These are phyloP conservation scores for Sisymbrium altissimum DNA, from an alignment of 345 rosid genomes.

Conservation along the genomic window DNA sequence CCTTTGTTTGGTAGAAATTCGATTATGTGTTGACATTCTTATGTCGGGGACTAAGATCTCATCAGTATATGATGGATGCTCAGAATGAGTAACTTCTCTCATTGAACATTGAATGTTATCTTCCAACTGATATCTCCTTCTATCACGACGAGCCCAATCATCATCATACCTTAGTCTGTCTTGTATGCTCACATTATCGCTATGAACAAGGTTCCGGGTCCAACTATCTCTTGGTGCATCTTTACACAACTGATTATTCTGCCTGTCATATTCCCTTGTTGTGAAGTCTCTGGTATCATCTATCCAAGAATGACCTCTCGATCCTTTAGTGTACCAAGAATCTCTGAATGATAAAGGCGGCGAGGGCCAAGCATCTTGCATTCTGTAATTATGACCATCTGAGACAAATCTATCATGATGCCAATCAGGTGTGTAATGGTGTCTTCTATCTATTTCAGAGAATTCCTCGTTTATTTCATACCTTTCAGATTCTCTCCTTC, in stretches of 20 bases:
- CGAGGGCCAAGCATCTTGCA: constrained; percentile 22
- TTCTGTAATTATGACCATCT: constrained; percentile 32
- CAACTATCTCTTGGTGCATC: constrained; percentile 32
- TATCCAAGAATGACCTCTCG: constrained; percentile 24
- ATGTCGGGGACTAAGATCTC: constrained; percentile 23
- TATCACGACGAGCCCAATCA: constrained; percentile 17
- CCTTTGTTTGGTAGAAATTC: constrained; percentile 33
- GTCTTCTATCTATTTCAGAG: constrained; percentile 36
- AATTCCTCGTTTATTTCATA: constrained; percentile 33
- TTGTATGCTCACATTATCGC: constrained; percentile 7
- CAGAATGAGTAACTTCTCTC: background rate
- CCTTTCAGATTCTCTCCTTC: constrained; percentile 26
- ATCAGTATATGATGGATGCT: constrained; percentile 36
- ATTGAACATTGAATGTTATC: constrained; percentile 2
- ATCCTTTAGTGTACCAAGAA: constrained; percentile 17
- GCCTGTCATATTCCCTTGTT: constrained; percentile 30
- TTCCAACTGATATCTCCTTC: constrained; percentile 25
- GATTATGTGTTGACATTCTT: constrained; percentile 28
- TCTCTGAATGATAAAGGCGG: constrained; percentile 30
- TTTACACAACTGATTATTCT: constrained; percentile 14
- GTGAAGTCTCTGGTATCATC: constrained; percentile 19
- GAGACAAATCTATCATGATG: constrained; percentile 33
- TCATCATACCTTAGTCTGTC: constrained; percentile 25
- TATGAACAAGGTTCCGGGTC: constrained; percentile 11
- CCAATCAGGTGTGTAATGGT: constrained; percentile 27